Evolutionary conservation across 139 green algal species (phyloP).

Genomic region (Auxenochlorella protothecoides): DNA sequence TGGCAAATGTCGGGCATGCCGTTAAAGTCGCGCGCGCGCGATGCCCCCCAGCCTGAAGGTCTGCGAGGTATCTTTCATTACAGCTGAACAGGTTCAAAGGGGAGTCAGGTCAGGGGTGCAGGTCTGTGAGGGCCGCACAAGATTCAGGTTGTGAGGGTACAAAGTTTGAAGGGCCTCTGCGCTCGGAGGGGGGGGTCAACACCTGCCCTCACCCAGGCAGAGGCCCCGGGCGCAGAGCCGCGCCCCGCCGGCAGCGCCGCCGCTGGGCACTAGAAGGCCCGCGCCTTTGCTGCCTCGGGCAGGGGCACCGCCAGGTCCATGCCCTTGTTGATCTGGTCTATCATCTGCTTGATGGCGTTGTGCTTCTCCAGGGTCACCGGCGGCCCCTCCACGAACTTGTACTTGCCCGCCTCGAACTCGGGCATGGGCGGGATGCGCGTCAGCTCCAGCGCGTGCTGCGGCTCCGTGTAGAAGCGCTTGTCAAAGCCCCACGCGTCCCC

Average conservation of each 20-base stretch:
- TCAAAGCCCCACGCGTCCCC: slow-evolving; percentile 73
- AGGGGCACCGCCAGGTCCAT: slow-evolving; percentile 15
- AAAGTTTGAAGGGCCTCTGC: too few relatives aligned
- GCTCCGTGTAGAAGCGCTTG: slow-evolving; percentile 46
- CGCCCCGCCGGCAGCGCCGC: too few relatives aligned
- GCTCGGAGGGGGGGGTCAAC: too few relatives aligned
- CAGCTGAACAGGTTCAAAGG: too few relatives aligned
- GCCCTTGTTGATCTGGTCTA: slow-evolving; percentile 51
- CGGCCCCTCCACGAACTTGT: slow-evolving; percentile 51
- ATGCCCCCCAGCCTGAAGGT: too few relatives aligned
- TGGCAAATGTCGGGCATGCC: too few relatives aligned
- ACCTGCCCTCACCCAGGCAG: not conserved
- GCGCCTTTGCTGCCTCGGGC: not conserved
- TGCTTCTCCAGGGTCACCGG: slow-evolving; percentile 40
- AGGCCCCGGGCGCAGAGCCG: not conserved
- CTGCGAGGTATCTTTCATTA: too few relatives aligned
- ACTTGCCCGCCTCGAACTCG: slow-evolving; percentile 18
- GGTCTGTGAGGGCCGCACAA: too few relatives aligned
- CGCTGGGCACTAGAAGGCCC: not conserved
- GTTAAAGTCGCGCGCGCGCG: too few relatives aligned
- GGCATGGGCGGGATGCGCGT: slow-evolving; percentile 31
- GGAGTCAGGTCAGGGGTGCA: too few relatives aligned
- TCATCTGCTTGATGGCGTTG: slow-evolving; percentile 37
- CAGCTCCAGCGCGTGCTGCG: slow-evolving; percentile 33
- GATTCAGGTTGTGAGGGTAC: too few relatives aligned